Base-by-base conservation (phyloP, 371 early-diverging fungal genomes). In the Apophysomyces elegans region DNA sequence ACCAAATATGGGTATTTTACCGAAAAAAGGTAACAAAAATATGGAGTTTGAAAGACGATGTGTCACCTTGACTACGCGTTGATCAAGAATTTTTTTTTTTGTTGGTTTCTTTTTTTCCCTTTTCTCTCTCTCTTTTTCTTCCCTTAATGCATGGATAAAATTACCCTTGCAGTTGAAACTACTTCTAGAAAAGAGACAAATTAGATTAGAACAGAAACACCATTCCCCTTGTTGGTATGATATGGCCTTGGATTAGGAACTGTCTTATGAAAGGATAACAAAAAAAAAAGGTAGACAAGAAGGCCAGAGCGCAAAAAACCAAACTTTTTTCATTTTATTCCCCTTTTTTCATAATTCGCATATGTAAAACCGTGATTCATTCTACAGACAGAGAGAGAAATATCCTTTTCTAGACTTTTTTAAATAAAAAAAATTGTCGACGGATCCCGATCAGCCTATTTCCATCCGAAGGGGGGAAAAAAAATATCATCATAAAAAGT, bases 401-500 rank as follows among this genome's bases (percentile, higher is more conserved):
- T 26, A 26, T 26, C 1, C 32, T 26, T 26, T 26, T 26, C 32
- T 26, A 26, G 43, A 9, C 43, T 43, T 43, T 14, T 43, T 43
- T 43, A 9, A 45, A 45, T 18, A 18, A 45, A 45, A 13, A 45
- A 45, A 18, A 45, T 5, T 16, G 21, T n/a, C 21, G 54, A 50
- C 32, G 16, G 21, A 11, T 50, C 54, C 54, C 54, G 54, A 50
- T 50, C 54, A 50, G 54, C 54, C 54, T 50, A 50, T 50, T 50
- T 50, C 32, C 16, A 50, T 50, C 54, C 54, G 54, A 50, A 26
- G 54, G 21, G 21, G 21, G 21, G 21, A 9, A 50, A 21, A 50
- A 50, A 18, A 18, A 50, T 18, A 21, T 50, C n/a, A 50, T 11
- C 8, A 41, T 41, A 21, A n/a, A 50, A 26, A 4, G 9, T 50